Evolutionary conservation across 441 rosid species (phyloP), one percentile per base, ranked within the genome.

Genomic region (Manihot esculenta): DNA sequence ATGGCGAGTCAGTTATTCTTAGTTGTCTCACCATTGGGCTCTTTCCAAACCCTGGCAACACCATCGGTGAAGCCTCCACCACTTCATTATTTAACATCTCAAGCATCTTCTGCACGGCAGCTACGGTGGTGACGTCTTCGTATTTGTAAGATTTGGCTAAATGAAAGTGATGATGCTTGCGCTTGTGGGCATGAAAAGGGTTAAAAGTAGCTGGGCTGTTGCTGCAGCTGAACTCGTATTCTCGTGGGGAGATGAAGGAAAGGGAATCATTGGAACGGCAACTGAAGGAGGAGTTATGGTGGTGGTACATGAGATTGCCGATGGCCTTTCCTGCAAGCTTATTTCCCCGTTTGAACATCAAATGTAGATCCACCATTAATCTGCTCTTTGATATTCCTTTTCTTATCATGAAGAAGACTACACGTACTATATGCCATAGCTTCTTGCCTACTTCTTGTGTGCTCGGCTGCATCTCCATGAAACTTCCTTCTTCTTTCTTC

Each of bases 1-100:
- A 93, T 11, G 98, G 98, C 1, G 98, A 93, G 80, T 91, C 98
- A 10, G 94, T 93, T 71, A 93, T 88, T 75, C 97, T 84, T 64
- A 91, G 81, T 76, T 83, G 96, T 74, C 93, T 84, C 62, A 74
- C 97, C 80, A 83, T 65, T 3, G 90, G 94, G 21, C 86, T 86
- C 57, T 77, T 68, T 18, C 92, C 92, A 13, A 89, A 89, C 33
- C 88, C 92, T 0, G 92, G 90, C 55, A 85, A 63, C 63, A 72
- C 64, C 76, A 76, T 18, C 0, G 96, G 87, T 0, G 98, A 78
- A 9, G 86, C 71, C 66, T 56, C 82, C 38, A 56, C 73, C 62
- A 57, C 73, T 41, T 48, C 73, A 23, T 44, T 83, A 57, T 85
- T 89, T 45, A 92, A 62, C 86, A 90, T 80, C 79, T 87, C 94